phyloP scores from a whole-genome alignment of 371 early-diverging fungal species.

The Rhizopus delemar region DNA sequence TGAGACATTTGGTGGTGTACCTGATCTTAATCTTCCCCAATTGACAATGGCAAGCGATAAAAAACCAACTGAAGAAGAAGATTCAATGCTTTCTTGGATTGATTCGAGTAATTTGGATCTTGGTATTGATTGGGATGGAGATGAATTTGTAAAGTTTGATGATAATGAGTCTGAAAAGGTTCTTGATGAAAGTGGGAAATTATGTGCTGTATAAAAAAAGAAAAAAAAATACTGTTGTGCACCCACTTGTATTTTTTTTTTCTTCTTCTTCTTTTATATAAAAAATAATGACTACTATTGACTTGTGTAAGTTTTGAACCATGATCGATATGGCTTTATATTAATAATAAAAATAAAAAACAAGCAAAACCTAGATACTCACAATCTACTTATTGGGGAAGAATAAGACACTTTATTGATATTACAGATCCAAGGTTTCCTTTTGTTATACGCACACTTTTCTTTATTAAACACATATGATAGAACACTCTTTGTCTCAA shows the following conservation, averaged over 20 bases:
- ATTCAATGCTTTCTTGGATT: conserved; percentile 32
- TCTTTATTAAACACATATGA: conserved; percentile 9
- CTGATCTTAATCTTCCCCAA: conserved; percentile 15
- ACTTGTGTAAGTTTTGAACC: conserved; percentile 24
- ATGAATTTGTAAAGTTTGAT: conserved; percentile 27
- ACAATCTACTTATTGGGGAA: conserved; percentile 72
- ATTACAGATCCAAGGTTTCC: conserved; percentile 70
- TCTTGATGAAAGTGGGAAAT: conserved; percentile 22
- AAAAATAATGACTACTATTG: conserved; percentile 15
- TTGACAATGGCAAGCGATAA: conserved; percentile 5
- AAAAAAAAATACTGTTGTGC: neutral
- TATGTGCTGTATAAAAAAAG: conserved; percentile 15
- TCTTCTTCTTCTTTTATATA: conserved; percentile 7
- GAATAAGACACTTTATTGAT: conserved; percentile 73
- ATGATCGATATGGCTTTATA: neutral
- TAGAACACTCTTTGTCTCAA: conserved; percentile 66
- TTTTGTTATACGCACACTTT: neutral
- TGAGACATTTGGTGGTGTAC: conserved; percentile 32
- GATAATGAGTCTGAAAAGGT: conserved; percentile 16
- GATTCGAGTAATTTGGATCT: conserved; percentile 32
- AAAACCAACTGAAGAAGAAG: conserved; percentile 15
- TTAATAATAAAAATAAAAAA: neutral
- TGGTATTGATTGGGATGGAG: conserved; percentile 39
- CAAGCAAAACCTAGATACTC: conserved; percentile 67
- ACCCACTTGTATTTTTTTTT: neutral